Base-by-base conservation (phyloP, 2,329 filamentous ascomycete genomes). In the Pseudofabraea citricarpa region DNA sequence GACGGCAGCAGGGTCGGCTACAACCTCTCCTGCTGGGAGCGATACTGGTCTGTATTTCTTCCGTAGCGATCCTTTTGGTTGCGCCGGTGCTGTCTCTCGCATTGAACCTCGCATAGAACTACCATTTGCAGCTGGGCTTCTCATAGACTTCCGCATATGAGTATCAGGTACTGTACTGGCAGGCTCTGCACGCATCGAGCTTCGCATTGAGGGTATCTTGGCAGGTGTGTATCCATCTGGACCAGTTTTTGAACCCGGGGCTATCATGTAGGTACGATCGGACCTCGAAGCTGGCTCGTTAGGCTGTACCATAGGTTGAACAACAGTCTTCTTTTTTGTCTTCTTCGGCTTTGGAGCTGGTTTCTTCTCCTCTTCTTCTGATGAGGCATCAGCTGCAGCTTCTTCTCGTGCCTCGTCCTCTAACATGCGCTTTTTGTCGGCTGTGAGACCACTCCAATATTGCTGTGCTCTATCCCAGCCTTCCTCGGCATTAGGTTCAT, bases 401-500 rank as follows among this genome's bases (percentile, higher is more conserved):
- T 76, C 73, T 6, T 68, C 64, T 8, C 66, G 45, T n/a, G 58
- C 75, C 2, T 70, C 73, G 36, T 79, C 72, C 44, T 78, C 72
- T 37, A 73, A 60, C 55, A 81, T 75, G 6, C 75, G 75, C 33
- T 81, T 76, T 56, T 82, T 79, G 23, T 84, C 75, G 2, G 71
- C 68, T 6, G 75, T 81, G 6, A 89, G 63, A 40, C 77, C 77
- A 48, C 74, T 80, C 85, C 85, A 89, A 54, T 84, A 87, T 0
- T 76, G 68, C 55, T 84, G 85, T 13, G 82, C 77, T 41, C 76
- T 72, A 48, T 81, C 78, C 86, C 85, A 89, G 1, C 57, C 58
- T 37, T 57, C 54, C 27, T 54, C 48, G 4, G 47, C 29, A 19
- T 44, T 50, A 31, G 49, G 53, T 19, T 50, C 56, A 18, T 46